phyloP scores from a whole-genome alignment of 345 rosid genomes.

The Cardiospermum halicacabum region DNA sequence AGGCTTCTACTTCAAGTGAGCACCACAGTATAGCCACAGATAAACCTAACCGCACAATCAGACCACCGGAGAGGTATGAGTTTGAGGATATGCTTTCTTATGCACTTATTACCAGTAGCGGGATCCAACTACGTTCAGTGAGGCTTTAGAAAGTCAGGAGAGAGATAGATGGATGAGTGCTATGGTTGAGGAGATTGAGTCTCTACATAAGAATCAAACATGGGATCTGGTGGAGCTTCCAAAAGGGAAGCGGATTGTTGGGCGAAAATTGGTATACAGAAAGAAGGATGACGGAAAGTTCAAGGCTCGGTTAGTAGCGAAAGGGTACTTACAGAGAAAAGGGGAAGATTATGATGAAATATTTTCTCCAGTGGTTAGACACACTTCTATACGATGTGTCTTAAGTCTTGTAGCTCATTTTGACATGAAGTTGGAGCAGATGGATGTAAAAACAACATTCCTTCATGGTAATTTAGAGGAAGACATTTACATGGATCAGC shows the following conservation, averaged over 20 bases:
- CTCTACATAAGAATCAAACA: neutral
- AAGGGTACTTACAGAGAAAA: neutral
- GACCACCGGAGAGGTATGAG: neutral
- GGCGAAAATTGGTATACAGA: neutral
- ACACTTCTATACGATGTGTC: too few species aligned
- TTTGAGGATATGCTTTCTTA: neutral
- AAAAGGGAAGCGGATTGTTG: neutral
- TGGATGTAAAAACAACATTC: too few species aligned
- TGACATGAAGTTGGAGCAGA: too few species aligned
- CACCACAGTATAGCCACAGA: neutral
- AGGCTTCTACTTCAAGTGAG: neutral
- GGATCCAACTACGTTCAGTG: neutral
- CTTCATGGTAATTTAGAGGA: too few species aligned
- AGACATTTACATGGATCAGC: too few species aligned
- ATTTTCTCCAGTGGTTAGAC: too few species aligned
- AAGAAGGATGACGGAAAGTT: neutral
- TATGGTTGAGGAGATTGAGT: neutral
- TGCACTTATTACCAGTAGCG: neutral
- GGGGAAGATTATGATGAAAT: too few species aligned
- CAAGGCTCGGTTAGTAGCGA: neutral
- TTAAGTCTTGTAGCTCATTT: too few species aligned
- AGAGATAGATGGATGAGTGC: neutral
- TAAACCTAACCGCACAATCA: neutral
- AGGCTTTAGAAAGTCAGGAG: neutral
- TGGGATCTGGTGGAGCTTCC: neutral